Evolutionary conservation across 257 asterid species (phyloP).

Genomic region (Nicotiana tomentosiformis): DNA sequence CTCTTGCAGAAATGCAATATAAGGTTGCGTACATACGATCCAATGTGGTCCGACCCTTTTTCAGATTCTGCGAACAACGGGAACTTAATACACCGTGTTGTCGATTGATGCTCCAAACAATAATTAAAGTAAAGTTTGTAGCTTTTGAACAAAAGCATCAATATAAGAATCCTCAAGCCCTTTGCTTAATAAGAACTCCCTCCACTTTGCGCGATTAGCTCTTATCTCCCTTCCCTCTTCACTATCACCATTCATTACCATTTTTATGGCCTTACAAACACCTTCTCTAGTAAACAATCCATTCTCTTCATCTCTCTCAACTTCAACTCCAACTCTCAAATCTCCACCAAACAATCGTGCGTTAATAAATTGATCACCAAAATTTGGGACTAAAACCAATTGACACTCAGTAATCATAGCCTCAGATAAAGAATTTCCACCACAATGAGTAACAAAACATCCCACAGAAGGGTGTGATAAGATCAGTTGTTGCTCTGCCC

Average conservation of each 20-base stretch:
- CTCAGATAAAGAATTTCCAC: constrained; percentile 25
- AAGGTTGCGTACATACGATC: too few relatives aligned
- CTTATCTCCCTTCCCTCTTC: constrained; percentile 19
- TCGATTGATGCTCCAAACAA: background rate
- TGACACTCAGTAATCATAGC: constrained; percentile 20
- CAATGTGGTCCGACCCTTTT: too few relatives aligned
- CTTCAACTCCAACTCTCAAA: constrained; percentile 25
- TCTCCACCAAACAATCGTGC: constrained; percentile 24
- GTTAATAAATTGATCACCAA: constrained; percentile 24
- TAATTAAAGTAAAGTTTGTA: background rate
- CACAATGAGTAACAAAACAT: constrained; percentile 32
- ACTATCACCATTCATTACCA: constrained; percentile 22
- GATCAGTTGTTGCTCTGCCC: constrained; percentile 34
- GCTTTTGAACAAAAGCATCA: constrained; percentile 12
- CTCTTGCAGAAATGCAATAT: too few relatives aligned
- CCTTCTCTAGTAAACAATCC: constrained; percentile 22
- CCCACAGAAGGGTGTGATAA: constrained; percentile 27
- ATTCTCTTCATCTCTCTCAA: constrained; percentile 27
- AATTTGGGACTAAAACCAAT: constrained; percentile 26
- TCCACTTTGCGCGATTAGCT: constrained; percentile 22
- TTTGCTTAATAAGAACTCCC: constrained; percentile 16
- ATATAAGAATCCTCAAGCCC: constrained; percentile 22
- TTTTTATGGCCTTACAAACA: constrained; percentile 14
- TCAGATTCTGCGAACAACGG: fast-evolving
- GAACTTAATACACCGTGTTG: too few relatives aligned